These are phyloP conservation scores for Clitopilus passeckerianus DNA, from an alignment of 768 basidiomycete species.

Conservation along the genomic window DNA sequence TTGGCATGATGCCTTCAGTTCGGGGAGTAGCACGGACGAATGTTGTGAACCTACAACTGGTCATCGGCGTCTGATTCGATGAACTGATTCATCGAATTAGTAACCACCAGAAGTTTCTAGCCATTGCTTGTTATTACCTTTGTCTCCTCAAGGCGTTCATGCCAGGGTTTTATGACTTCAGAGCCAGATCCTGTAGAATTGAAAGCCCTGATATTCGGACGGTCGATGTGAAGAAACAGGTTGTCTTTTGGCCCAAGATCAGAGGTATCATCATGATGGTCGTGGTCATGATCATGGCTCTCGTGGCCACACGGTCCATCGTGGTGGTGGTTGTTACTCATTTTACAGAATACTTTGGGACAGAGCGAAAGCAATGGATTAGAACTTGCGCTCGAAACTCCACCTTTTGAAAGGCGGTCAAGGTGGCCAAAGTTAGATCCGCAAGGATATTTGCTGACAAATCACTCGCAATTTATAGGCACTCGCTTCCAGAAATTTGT, in stretches of 20 bases:
- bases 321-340: slow-evolving; percentile 51
- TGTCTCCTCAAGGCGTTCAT: slow-evolving; percentile 65
- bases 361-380: background rate
- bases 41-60: slow-evolving; percentile 50
- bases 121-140: slow-evolving; percentile 38
- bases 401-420: background rate
- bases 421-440: background rate
- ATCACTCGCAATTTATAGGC: background rate
- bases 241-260: slow-evolving; percentile 61
- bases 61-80: slow-evolving; percentile 91
- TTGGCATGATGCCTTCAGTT: slow-evolving; percentile 19
- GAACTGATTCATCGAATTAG: slow-evolving; percentile 39
- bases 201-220: slow-evolving; percentile 72
- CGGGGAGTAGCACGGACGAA: background rate
- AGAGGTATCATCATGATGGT: slow-evolving; percentile 52
- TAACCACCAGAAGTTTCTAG: slow-evolving; percentile 1
- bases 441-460: background rate
- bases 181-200: slow-evolving; percentile 54
- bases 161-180: slow-evolving; percentile 83
- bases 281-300: slow-evolving; percentile 50
- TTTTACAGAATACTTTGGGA: background rate
- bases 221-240: slow-evolving; percentile 73
- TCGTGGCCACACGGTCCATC: slow-evolving; percentile 56
- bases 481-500: background rate
- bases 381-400: background rate